Percentiles rank a stretch among this genome's conserved stretches.
phyloP scores from a whole-genome alignment of 2,329 filamentous ascomycete species.

The Chalaropsis thielavioides region DNA sequence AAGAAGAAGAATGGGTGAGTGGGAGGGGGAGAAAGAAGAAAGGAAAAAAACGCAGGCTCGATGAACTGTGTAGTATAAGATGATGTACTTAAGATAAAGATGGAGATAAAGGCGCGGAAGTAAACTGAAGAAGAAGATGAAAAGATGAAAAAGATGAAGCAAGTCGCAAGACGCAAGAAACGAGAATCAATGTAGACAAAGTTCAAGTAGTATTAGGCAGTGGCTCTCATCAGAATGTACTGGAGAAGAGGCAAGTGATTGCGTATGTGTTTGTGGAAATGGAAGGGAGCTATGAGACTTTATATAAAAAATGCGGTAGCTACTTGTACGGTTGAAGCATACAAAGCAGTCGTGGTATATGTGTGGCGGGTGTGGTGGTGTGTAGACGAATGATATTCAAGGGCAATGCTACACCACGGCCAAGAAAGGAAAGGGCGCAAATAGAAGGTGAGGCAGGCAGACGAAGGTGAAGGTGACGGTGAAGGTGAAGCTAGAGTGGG shows the following conservation, averaged over 20 bases:
- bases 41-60: background rate
- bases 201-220: constrained; percentile 1
- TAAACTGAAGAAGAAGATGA: background rate
- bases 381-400: background rate
- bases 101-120: background rate
- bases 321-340: background rate
- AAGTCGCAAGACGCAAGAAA: background rate
- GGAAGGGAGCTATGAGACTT: background rate
- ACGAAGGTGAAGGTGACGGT: too few species aligned
- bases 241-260: background rate
- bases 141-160: background rate
- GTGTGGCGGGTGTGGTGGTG: too few species aligned
- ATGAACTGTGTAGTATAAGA: background rate
- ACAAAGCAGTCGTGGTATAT: background rate
- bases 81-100: too few species aligned
- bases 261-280: background rate
- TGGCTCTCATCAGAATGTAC: background rate
- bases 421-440: background rate
- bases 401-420: background rate
- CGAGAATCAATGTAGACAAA: background rate
- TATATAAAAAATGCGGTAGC: background rate
- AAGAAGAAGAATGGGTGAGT: too few species aligned
- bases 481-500: background rate
- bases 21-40: background rate
- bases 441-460: background rate